Conservation (phyloP, 495 filamentous ascomycete genomes). For the Neurospora sublineolata region DNA sequence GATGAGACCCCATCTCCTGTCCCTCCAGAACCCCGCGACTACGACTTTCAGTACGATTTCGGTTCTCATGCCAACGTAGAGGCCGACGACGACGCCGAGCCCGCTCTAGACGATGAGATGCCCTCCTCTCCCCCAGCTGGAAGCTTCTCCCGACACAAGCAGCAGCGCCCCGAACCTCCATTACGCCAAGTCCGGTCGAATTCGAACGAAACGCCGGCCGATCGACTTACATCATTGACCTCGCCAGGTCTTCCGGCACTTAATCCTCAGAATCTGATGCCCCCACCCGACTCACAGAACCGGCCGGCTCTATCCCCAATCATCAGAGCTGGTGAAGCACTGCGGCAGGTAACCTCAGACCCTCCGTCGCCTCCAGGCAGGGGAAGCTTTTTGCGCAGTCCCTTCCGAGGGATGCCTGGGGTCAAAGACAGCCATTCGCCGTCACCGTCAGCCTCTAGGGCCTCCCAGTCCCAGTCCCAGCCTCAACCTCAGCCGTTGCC, state of each 20-base stretch:
- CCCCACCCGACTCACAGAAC: conserved; percentile 12
- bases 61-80: neutral
- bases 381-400: conserved; percentile 37
- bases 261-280: conserved; percentile 4
- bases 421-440: conserved; percentile 22
- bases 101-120: conserved; percentile 7
- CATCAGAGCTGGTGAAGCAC: conserved; percentile 36
- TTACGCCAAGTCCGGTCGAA: conserved; percentile 11
- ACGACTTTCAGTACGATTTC: conserved; percentile 1
- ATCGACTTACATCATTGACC: conserved; percentile 9
- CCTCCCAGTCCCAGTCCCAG: neutral
- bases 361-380: conserved; percentile 33
- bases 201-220: conserved; percentile 22
- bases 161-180: neutral
- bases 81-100: neutral
- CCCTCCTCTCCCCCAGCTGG: conserved; percentile 24
- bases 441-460: conserved; percentile 2
- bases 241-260: conserved; percentile 6
- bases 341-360: conserved; percentile 42
- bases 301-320: conserved; percentile 41
- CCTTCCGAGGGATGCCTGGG: conserved; percentile 34
- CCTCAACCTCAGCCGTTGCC: neutral
- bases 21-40: conserved; percentile 12
- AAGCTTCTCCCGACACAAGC: neutral
- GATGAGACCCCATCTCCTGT: conserved; percentile 43